Evolutionary conservation across 2,329 filamentous ascomycete species (phyloP), one percentile per base, ranked within the genome.

Genomic region (Massarina eburnea): DNA sequence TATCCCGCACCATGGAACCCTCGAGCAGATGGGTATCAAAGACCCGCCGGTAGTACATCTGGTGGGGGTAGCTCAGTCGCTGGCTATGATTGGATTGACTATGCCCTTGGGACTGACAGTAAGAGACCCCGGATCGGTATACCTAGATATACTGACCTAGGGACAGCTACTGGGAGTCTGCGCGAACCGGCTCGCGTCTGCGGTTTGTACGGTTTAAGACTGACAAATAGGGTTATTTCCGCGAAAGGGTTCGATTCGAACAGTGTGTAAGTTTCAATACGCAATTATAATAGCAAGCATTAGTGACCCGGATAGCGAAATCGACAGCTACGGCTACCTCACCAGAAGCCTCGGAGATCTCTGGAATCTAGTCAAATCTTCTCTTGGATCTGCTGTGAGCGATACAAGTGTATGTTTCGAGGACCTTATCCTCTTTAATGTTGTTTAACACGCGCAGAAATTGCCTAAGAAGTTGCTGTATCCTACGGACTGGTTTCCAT

Each of bases 51-150:
- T 21, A 50, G 46, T 20, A 48, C 45, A 19, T 35, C 32, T n/a
- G 51, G 48, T 2, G 48, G 36, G 14, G 48, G 18, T 2, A 34
- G 40, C 7, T 43, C 45, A 2, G 27, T 49, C 7, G 43, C 45
- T 2, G 32, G 47, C 8, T 56, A 56, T 39, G 24, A 34, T 2
- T 56, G 51, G 53, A 24, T 56, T 0, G 53, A 54, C 32, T 22
- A 46, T 32, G 24, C 43, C 2, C 73, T 82, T 37, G 79, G 0
- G 9, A 48, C 51, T 4, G 55, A 58, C 30, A 45, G 40, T 46
- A 9, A 26, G 36, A 52, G 7, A 9, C 10, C 7, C 5, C 10
- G 19, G 19, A 36, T 21, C 8, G 15, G 9, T 14, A 38, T 3
- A 14, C 19, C 14, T 12, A 12, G 20, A 24, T 10, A 8, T n/a